phyloP scores from a whole-genome alignment of 768 basidiomycete species.

The Termitomyces sp. region DNA sequence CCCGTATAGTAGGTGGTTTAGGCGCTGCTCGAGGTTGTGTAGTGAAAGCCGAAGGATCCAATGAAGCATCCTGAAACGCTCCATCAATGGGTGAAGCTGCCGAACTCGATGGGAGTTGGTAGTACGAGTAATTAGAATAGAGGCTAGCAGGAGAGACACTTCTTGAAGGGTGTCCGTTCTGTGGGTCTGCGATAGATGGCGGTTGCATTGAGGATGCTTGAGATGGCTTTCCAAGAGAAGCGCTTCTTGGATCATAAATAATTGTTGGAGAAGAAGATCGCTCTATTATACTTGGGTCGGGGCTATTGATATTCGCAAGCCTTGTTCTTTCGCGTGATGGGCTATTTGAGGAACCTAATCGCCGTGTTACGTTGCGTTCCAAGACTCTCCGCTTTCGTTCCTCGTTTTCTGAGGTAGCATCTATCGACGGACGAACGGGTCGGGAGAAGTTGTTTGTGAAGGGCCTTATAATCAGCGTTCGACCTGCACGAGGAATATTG shows the following conservation, averaged over 20 bases:
- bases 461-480: conserved; percentile 39
- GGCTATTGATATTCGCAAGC: background rate
- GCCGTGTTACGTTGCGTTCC: conserved; percentile 48
- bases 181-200: background rate
- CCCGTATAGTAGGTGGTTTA: background rate
- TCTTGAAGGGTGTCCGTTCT: conserved; percentile 27
- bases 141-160: conserved; percentile 32
- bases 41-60: conserved; percentile 11
- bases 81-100: conserved; percentile 37
- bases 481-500: conserved; percentile 19
- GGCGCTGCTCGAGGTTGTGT: conserved; percentile 8
- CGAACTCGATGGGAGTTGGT: conserved; percentile 48
- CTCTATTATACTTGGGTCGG: background rate
- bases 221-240: background rate
- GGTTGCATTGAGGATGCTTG: background rate
- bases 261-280: background rate
- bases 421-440: conserved; percentile 42
- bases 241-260: background rate
- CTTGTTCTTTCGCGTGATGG: background rate
- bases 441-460: conserved; percentile 58
- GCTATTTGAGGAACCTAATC: conserved; percentile 24
- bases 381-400: conserved; percentile 46
- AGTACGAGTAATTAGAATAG: conserved; percentile 66
- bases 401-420: conserved; percentile 28
- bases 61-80: conserved; percentile 14